Base-by-base conservation (phyloP, 768 basidiomycete species). In the Lactarius trivialis region DNA sequence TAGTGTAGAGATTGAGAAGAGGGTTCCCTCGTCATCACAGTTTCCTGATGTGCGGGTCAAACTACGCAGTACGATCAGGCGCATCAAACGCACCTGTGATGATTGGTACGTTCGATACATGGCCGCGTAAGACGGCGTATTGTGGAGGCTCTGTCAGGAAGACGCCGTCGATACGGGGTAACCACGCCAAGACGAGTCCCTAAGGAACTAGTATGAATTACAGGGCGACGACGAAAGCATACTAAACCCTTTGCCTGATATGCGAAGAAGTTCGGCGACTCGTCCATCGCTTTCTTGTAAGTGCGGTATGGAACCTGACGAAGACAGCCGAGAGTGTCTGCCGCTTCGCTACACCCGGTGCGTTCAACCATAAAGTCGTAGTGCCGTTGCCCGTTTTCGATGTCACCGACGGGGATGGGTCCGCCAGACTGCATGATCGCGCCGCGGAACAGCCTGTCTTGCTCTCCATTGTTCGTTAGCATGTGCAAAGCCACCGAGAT, bases 11-110 rank as follows among this genome's bases (percentile, higher is more conserved):
- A 75, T 28, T 0, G 74, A 64, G 67, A 75, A 76, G 3, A 74
- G 45, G 0, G 83, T 82, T 7, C 84, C 85, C 68, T 86, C 85
- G 58, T 85, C 85, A 55, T 85, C 82, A 61, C 76, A 77, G 64
- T 82, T 77, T 15, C 81, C 81, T 77, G 45, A 1, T 8, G 65
- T 15, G 17, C 36, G 15, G 11, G 21, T 58, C 28, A 50, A 54
- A 14, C 65, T 43, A n/a, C n/a, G n/a, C n/a, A n/a, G n/a, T n/a
- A n/a, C n/a, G n/a, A n/a, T n/a, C n/a, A n/a, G n/a, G n/a, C n/a
- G n/a, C n/a, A 41, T 3, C 7, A 11, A 48, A 64, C 58, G 8
- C 15, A 65, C 69, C 69, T 30, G 62, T 59, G 14, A 70, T 65
- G 15, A 70, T 50, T 1, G 68, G 70, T 0, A 72, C 65, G 12